Evolutionary conservation across 163 green algal species (phyloP), one percentile per base, ranked within the genome.

Genomic region (Chloroidium sp.): DNA sequence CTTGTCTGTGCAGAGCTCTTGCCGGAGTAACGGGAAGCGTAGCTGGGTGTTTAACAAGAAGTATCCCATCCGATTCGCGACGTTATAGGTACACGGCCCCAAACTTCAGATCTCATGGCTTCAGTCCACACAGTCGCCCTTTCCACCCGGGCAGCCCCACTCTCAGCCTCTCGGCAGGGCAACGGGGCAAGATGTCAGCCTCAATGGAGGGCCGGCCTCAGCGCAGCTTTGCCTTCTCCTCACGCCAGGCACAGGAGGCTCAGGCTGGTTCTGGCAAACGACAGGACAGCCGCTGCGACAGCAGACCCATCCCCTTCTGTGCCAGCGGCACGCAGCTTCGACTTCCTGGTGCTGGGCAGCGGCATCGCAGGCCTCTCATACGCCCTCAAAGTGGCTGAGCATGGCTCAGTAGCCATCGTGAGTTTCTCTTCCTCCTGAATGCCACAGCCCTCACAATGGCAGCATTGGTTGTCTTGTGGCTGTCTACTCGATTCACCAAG

Each of bases 361-460:
- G 96, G 96, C 79, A 97, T 99, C 69, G 97, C 96, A 8, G 96
- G 96, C 3, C 88, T 99, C 4, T 93, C 89, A 1, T 99, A 98
- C 84, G 96, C 96, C 0, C 88, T 99, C 13, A 95, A 97, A 77
- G 96, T 97, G 8, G 79, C 82, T 57, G 76, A 86, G 75, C 80
- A 82, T 78, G 82, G 82, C 13, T 80, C 62, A 4, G 82, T 86
- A 10, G 82, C 82, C 3, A 67, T 86, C 2, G 69, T 72, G 64
- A 72, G 64, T 10, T 10, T 72, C 64, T 10, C 64, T 72, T 72
- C 64, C 8, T 72, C 64, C 36, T 36, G 36, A 36, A 36, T 36
- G 36, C 36, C 36, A 36, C 36, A 36, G 36, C 36, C 36, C 36
- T 36, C 36, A 36, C 36, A 36, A 36, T 36, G 36, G 36, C 36